These are phyloP conservation scores for Gossypium herbaceum DNA, from an alignment of 345 rosid species.

Conservation along the genomic window DNA sequence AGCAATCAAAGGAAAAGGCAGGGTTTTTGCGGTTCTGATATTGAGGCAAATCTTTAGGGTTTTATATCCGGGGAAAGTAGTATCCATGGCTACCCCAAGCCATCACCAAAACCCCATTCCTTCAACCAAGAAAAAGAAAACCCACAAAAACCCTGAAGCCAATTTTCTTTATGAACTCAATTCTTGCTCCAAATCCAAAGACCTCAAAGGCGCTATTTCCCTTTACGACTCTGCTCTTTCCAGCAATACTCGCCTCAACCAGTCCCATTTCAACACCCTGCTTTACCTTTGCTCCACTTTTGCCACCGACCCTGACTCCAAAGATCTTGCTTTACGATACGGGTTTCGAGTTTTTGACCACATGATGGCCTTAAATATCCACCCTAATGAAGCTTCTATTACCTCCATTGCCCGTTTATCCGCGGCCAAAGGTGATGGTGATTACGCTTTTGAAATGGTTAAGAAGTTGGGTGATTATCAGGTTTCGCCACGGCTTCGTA, in stretches of 20 bases:
- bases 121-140: constrained; percentile 43
- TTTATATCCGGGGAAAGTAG: not conserved
- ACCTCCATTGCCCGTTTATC: constrained; percentile 68
- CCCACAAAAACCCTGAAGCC: constrained; percentile 44
- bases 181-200: constrained; percentile 54
- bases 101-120: constrained; percentile 21
- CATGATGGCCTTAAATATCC: constrained; percentile 43
- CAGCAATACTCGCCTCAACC: constrained; percentile 40
- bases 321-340: constrained; percentile 26
- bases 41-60: not conserved
- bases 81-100: constrained; percentile 31
- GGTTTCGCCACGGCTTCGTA: constrained; percentile 60
- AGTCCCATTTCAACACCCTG: constrained; percentile 57
- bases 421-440: constrained; percentile 69
- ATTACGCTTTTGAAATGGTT: constrained; percentile 62
- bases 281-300: constrained; percentile 67
- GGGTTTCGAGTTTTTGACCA: constrained; percentile 62
- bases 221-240: constrained; percentile 54
- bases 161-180: constrained; percentile 54
- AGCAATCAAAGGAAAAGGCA: not conserved
- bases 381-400: constrained; percentile 65
- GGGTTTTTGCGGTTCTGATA: not conserved
- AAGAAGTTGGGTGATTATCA: constrained; percentile 45
- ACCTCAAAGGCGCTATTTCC: constrained; percentile 60
- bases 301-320: constrained; percentile 31